phyloP scores from a whole-genome alignment of 495 filamentous ascomycete species.

The Tuber melanosporum region DNA sequence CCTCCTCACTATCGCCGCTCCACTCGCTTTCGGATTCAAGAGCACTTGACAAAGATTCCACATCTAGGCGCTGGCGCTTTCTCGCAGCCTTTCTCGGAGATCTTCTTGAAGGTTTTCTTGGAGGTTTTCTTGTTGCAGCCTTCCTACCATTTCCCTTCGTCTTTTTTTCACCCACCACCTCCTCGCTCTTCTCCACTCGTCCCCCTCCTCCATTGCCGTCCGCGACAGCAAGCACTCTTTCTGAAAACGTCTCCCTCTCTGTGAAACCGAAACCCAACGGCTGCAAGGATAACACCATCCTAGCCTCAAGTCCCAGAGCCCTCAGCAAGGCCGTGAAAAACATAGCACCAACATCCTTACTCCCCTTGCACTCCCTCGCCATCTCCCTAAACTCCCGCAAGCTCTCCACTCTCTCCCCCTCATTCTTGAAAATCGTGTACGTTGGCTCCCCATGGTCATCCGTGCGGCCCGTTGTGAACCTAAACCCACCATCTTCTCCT shows the following conservation, averaged over 20 bases:
- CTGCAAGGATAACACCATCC: constrained; percentile 77
- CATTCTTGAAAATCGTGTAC: constrained; percentile 21
- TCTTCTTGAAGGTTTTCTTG: neutral
- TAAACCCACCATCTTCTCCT: constrained; percentile 29
- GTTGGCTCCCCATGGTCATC: constrained; percentile 9
- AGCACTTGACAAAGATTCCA: neutral
- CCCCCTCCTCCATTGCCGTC: constrained; percentile 17
- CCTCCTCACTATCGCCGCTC: constrained; percentile 2
- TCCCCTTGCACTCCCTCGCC: constrained; percentile 69
- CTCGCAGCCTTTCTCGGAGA: neutral
- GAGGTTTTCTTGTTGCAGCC: neutral
- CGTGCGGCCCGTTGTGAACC: constrained; percentile 29
- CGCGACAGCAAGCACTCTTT: constrained; percentile 39
- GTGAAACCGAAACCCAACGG: constrained; percentile 88
- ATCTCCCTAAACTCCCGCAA: constrained; percentile 60
- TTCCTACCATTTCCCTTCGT: neutral
- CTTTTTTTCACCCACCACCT: neutral
- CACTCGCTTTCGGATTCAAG: constrained; percentile 13
- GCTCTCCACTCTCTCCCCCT: constrained; percentile 57
- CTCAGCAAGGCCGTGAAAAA: constrained; percentile 86
- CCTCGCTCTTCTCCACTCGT: neutral
- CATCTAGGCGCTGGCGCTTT: neutral
- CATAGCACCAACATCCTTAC: constrained; percentile 79
- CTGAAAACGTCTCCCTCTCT: constrained; percentile 63
- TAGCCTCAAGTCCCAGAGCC: constrained; percentile 69